phyloP scores from a whole-genome alignment of 345 rosid species.

The Microcos paniculata region DNA sequence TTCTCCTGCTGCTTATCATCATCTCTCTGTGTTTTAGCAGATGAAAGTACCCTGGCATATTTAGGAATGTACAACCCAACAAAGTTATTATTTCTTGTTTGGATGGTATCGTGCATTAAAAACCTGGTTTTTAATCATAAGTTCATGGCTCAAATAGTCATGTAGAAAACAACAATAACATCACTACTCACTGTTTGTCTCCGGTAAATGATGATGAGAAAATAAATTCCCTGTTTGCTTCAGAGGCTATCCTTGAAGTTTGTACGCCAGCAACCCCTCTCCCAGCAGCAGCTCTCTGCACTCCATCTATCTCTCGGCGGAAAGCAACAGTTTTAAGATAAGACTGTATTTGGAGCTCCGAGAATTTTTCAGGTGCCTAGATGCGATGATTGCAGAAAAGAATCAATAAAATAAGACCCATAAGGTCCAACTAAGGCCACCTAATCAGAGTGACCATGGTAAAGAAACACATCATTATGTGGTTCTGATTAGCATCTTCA shows the following conservation, averaged over 20 bases:
- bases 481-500: not conserved
- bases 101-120: not conserved
- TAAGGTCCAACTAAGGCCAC: constrained; percentile 1
- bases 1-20: constrained; percentile 38
- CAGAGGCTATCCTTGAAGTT: constrained; percentile 91
- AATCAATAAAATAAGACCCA: constrained; percentile 14
- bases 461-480: not conserved
- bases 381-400: constrained; percentile 12
- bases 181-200: constrained; percentile 74
- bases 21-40: constrained; percentile 47
- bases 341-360: constrained; percentile 91
- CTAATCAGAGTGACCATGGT: not conserved
- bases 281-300: constrained; percentile 89
- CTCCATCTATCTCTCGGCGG: constrained; percentile 93
- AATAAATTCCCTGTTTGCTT: constrained; percentile 92
- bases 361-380: constrained; percentile 87
- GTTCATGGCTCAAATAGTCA: not conserved
- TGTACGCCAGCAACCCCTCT: constrained; percentile 79
- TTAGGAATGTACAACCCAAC: constrained; percentile 9
- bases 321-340: constrained; percentile 94
- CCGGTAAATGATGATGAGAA: constrained; percentile 89
- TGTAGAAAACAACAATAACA: not conserved
- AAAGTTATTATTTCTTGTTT: constrained; percentile 4
- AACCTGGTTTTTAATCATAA: not conserved
- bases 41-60: constrained; percentile 55